phyloP scores from a whole-genome alignment of 495 filamentous ascomycete genomes.

The Lophiotrema nucula region DNA sequence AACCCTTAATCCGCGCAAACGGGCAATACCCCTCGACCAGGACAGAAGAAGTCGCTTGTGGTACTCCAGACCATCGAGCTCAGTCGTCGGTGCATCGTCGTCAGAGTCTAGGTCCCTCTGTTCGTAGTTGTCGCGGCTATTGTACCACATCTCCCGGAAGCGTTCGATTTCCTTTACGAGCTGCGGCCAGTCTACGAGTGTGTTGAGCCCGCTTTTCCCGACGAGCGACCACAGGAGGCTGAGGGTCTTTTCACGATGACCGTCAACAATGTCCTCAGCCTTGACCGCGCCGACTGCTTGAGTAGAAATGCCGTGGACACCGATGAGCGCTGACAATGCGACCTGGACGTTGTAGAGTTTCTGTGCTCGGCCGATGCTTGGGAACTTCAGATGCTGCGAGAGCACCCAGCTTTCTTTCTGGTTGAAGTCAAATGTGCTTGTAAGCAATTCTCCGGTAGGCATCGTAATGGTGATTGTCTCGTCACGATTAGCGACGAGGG shows the following conservation, averaged over 20 bases:
- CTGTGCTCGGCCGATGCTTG: constrained; percentile 55
- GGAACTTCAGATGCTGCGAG: constrained; percentile 60
- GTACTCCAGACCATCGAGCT: constrained; percentile 37
- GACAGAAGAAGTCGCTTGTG: constrained; percentile 49
- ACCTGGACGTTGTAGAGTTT: constrained; percentile 63
- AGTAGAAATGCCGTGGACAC: constrained; percentile 40
- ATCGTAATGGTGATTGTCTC: constrained; percentile 44
- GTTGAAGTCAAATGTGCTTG: constrained; percentile 34
- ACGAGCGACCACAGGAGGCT: constrained; percentile 62
- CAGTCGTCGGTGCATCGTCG: constrained; percentile 20
- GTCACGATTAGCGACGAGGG: constrained; percentile 28
- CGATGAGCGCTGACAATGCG: constrained; percentile 54
- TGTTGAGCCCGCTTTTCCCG: constrained; percentile 53
- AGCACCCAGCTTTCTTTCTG: constrained; percentile 46
- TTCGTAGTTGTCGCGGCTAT: constrained; percentile 28
- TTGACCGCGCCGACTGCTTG: constrained; percentile 44
- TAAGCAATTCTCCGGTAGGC: constrained; percentile 42
- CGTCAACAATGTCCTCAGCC: constrained; percentile 65
- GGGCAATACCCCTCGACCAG: constrained; percentile 56
- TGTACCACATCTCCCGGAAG: constrained; percentile 33
- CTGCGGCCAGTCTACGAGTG: constrained; percentile 56
- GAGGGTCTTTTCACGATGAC: constrained; percentile 66
- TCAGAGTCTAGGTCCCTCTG: constrained; percentile 18
- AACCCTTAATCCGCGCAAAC: constrained; percentile 48
- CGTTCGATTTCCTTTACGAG: constrained; percentile 51